Conservation (phyloP, 2,329 filamentous ascomycete genomes). For the Aspergillus novoparasiticus region DNA sequence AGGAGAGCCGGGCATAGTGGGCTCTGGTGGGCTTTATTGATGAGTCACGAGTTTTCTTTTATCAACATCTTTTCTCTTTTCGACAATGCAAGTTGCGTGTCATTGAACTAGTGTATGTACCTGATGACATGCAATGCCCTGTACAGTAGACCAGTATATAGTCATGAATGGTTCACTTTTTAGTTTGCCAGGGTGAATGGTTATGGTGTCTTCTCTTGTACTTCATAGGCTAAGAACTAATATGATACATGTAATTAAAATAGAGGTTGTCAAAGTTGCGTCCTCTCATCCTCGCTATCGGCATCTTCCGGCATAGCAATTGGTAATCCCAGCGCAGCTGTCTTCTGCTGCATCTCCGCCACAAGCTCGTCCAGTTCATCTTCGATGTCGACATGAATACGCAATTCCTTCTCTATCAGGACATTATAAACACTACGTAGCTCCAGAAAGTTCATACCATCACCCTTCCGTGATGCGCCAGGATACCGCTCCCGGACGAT, state of each 20-base stretch:
- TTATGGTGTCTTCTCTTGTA: not conserved
- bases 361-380: conserved; percentile 41
- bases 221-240: not conserved
- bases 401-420: conserved; percentile 63
- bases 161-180: not conserved
- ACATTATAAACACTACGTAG: conserved; percentile 57
- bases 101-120: conserved; percentile 7
- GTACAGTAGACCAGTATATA: conserved; percentile 22
- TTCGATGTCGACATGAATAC: conserved; percentile 59
- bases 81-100: conserved; percentile 5
- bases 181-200: not conserved
- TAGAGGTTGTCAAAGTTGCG: conserved; percentile 10
- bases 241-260: not conserved
- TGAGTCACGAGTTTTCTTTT: conserved; percentile 27
- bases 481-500: conserved; percentile 7
- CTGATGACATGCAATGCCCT: conserved; percentile 13
- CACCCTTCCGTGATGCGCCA: conserved; percentile 5
- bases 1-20: not conserved
- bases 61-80: conserved; percentile 1
- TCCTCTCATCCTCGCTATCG: conserved; percentile 28
- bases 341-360: conserved; percentile 18
- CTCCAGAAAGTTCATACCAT: conserved; percentile 49
- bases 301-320: conserved; percentile 35
- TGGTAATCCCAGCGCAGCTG: conserved; percentile 16
- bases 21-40: conserved; percentile 6